Base-by-base conservation (phyloP, 371 early-diverging fungal genomes). In the Syncephalastrum contaminatum region DNA sequence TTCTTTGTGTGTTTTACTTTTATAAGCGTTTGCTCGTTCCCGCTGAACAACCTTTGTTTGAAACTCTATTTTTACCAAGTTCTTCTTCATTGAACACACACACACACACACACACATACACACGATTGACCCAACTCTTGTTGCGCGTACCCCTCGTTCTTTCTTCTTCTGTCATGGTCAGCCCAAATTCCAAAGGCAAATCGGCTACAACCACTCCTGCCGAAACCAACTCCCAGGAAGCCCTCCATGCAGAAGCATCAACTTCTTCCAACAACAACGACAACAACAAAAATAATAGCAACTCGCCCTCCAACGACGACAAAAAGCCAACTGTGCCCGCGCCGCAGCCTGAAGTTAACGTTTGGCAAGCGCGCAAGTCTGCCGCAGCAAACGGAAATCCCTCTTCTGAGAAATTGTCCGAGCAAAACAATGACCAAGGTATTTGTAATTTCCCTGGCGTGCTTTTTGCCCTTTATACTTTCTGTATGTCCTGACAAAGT, bases 311-410 rank as follows among this genome's bases (percentile, higher is more conserved):
- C 36, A 30, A 10, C 36, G 36, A 30, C 12, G 41, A 41, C 40
- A 64, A 67, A 58, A 66, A 69, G 39, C 61, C 65, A 47, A 59
- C 57, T 5, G 56, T 78, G 19, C 75, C 75, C 20, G 79, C 79
- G 43, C 79, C 81, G 20, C 70, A 73, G 47, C 82, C 84, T 47
- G 63, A 76, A 41, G 80, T 78, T 53, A 84, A 77, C 67, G 70
- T 77, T 48, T 84, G 84, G 84, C 72, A 79, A 52, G 77, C 68
- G 21, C 72, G 75, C 49, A 73, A 66, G 55, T 65, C 72, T 18
- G 64, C 68, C 30, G 48, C 56, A 40, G 47, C 54, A 61, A 59
- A 43, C 47, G 47, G 22, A 59, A 58, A 43, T 7, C 30, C 25
- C 1, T 16, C 57, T 0, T 20, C 57, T 24, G 57, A 51, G 41